Evolutionary conservation across 2,329 filamentous ascomycete genomes (phyloP).

Genomic region (Diaporthe sp.): DNA sequence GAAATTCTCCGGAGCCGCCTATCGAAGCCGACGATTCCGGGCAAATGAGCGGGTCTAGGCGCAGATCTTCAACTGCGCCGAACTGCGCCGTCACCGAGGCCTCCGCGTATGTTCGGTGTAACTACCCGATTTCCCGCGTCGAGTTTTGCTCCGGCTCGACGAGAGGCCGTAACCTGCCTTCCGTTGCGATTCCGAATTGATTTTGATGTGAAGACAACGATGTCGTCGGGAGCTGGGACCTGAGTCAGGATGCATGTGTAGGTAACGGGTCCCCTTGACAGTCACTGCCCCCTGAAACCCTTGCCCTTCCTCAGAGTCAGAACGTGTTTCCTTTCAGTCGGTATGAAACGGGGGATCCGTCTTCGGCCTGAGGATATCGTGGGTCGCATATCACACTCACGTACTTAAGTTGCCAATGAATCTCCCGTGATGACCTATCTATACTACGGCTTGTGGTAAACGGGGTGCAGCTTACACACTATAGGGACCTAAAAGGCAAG

Average conservation of each 20-base stretch:
- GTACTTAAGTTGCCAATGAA: background rate
- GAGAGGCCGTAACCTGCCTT: background rate
- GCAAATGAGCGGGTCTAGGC: background rate
- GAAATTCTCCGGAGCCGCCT: background rate
- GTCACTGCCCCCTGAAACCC: conserved; percentile 11
- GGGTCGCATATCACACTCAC: background rate
- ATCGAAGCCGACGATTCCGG: background rate
- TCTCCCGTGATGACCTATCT: background rate
- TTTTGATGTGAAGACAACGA: background rate
- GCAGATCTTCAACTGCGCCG: background rate
- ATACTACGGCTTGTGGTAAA: no score
- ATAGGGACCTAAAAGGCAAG: background rate
- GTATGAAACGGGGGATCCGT: background rate
- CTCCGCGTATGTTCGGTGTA: background rate
- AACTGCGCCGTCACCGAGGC: conserved; percentile 10
- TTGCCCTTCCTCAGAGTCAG: background rate
- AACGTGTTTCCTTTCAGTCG: background rate
- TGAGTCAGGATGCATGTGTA: conserved; percentile 5
- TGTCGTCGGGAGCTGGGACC: background rate
- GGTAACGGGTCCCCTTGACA: background rate
- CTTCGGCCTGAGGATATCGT: background rate
- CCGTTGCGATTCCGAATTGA: background rate
- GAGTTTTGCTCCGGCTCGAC: background rate
- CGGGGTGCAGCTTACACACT: no score
- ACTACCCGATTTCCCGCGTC: background rate